Conservation (phyloP, 495 filamentous ascomycete genomes). For the Opeltia flavorubescens region DNA sequence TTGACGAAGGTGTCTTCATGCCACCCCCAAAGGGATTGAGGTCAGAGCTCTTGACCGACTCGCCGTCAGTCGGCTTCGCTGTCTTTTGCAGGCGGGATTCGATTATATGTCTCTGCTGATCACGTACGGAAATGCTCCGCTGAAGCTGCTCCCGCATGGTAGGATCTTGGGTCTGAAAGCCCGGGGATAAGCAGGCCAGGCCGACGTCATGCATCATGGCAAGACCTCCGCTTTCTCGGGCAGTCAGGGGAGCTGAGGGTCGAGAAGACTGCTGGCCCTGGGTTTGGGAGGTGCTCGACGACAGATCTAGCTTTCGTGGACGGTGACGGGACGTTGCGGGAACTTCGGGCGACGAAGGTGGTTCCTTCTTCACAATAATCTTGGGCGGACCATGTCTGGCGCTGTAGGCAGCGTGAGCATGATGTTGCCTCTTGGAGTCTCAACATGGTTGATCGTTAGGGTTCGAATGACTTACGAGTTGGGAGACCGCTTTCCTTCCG, state of each 20-base stretch:
- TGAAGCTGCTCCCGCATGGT: slow-evolving; percentile 90
- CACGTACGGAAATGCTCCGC: slow-evolving; percentile 81
- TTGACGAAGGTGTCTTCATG: slow-evolving; percentile 51
- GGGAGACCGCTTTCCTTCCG: slow-evolving; percentile 38
- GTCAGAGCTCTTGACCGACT: slow-evolving; percentile 40
- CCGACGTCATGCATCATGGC: slow-evolving; percentile 90
- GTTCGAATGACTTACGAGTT: slow-evolving; percentile 35
- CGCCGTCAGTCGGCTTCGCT: slow-evolving; percentile 56
- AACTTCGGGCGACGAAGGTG: slow-evolving; percentile 67
- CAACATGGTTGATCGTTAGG: slow-evolving; percentile 5
- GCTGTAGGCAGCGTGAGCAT: slow-evolving; percentile 16
- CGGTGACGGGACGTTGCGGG: slow-evolving; percentile 60
- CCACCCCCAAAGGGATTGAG: slow-evolving; percentile 38
- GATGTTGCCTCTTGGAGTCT: slow-evolving; percentile 5
- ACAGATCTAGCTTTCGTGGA: slow-evolving; percentile 79
- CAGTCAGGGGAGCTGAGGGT: slow-evolving; percentile 65
- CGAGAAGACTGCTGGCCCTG: slow-evolving; percentile 41
- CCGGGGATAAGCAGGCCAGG: slow-evolving; percentile 85
- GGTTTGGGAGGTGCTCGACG: slow-evolving; percentile 45
- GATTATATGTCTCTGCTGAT: slow-evolving; percentile 90
- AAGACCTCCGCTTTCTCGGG: slow-evolving; percentile 54
- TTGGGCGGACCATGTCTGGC: slow-evolving; percentile 38
- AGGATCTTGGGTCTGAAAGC: slow-evolving; percentile 93
- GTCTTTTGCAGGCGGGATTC: slow-evolving; percentile 82
- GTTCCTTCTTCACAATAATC: slow-evolving; percentile 94